Conservation (phyloP, 148 eudicot species). For the Dianthus caryophyllus region DNA sequence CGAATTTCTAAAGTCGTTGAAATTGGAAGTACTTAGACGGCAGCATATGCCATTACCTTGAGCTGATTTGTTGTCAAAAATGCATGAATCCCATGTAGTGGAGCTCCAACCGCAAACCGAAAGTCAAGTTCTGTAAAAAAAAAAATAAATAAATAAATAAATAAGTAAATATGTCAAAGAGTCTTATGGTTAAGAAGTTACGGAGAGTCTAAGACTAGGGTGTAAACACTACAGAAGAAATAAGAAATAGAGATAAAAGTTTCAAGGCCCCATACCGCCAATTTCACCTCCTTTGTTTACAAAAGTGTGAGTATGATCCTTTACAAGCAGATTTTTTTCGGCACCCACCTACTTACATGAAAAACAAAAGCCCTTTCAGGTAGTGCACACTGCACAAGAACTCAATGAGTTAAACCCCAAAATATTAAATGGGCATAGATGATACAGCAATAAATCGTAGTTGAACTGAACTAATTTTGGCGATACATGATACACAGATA, state of each 20-base stretch:
- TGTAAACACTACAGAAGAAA: background rate
- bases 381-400: slow-evolving; percentile 8
- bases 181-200: slow-evolving; percentile 5
- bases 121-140: slow-evolving; percentile 84
- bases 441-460: no score
- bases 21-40: background rate
- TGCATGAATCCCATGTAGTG: slow-evolving; percentile 87
- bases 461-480: background rate
- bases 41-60: slow-evolving; percentile 41
- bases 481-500: background rate
- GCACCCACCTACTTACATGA: slow-evolving; percentile 66
- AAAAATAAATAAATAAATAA: background rate
- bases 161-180: background rate
- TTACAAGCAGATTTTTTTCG: slow-evolving; percentile 87
- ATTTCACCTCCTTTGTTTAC: slow-evolving; percentile 88
- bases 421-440: background rate
- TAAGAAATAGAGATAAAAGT: slow-evolving; percentile 6
- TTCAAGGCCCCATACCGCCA: slow-evolving; percentile 59
- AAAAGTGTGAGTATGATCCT: slow-evolving; percentile 97
- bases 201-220: slow-evolving; percentile 13
- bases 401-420: background rate
- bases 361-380: slow-evolving; percentile 8
- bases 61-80: slow-evolving; percentile 94
- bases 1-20: background rate
- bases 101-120: slow-evolving; percentile 93